These are phyloP conservation scores for Chaetothyriales sp. DNA, from an alignment of 2,329 filamentous ascomycete genomes.

Conservation along the genomic window DNA sequence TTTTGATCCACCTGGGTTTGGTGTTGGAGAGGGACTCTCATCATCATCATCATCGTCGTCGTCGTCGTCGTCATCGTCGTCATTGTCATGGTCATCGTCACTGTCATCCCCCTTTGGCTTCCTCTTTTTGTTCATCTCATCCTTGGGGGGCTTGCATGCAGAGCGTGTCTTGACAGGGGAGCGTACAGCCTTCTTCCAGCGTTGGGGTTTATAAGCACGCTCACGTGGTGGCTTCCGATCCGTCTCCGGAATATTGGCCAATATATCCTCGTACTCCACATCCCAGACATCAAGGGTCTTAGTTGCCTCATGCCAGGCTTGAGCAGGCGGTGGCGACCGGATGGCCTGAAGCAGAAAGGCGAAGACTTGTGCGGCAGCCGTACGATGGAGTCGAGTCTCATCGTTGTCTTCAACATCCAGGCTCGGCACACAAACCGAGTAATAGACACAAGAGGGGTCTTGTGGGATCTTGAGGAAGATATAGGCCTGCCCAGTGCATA, in stretches of 20 bases:
- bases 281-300: slow-evolving; percentile 15
- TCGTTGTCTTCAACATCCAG: slow-evolving; percentile 21
- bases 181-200: slow-evolving; percentile 3
- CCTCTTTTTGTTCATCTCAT: not conserved
- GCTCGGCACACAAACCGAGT: not conserved
- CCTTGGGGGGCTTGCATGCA: slow-evolving; percentile 2
- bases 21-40: too few species aligned
- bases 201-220: slow-evolving; percentile 18
- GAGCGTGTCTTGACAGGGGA: slow-evolving; percentile 4
- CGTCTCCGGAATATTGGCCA: slow-evolving; percentile 16
- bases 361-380: slow-evolving; percentile 21
- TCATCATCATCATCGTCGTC: too few species aligned
- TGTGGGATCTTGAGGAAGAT: slow-evolving; percentile 29
- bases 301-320: slow-evolving; percentile 17
- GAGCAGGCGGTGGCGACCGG: slow-evolving; percentile 9
- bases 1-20: too few species aligned
- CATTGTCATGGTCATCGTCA: slow-evolving; percentile 10
- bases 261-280: slow-evolving; percentile 17
- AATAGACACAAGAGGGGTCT: slow-evolving; percentile 21
- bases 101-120: too few species aligned
- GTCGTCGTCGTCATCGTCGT: too few species aligned
- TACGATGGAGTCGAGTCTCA: slow-evolving; percentile 20
- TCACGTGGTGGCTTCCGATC: slow-evolving; percentile 4
- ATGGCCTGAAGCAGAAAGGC: slow-evolving; percentile 21
- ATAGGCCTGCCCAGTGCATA: slow-evolving; percentile 31